Conservation (phyloP, 805 yeast species). For the Wickerhamiella lipophila region DNA sequence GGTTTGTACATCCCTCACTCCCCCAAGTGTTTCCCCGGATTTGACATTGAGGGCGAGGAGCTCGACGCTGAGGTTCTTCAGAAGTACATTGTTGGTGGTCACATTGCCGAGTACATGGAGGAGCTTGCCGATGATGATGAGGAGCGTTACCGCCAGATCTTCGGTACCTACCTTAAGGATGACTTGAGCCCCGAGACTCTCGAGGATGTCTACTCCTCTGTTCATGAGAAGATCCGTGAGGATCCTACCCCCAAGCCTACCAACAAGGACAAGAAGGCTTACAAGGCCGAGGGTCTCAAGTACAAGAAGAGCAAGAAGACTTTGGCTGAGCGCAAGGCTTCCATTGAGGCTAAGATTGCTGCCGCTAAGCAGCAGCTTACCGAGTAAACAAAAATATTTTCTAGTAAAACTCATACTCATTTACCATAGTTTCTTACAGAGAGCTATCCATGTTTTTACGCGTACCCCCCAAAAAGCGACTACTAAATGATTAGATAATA, state of each 20-base stretch:
- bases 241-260: constrained; percentile 88
- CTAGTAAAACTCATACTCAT: background rate
- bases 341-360: constrained; percentile 86
- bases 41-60: constrained; percentile 98
- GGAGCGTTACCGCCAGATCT: constrained; percentile 93
- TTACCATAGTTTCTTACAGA: too few species aligned
- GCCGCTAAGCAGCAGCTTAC: constrained; percentile 33
- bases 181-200: constrained; percentile 93
- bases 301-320: constrained; percentile 81
- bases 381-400: constrained; percentile 8
- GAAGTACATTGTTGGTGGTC: constrained; percentile 99
- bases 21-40: constrained; percentile 99
- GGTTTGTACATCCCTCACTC: constrained; percentile 99
- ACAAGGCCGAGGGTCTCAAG: constrained; percentile 93
- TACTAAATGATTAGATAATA: background rate
- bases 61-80: constrained; percentile 93
- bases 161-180: constrained; percentile 92
- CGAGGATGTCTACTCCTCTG: constrained; percentile 90
- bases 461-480: background rate
- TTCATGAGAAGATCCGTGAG: constrained; percentile 92
- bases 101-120: constrained; percentile 99
- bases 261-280: constrained; percentile 91
- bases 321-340: constrained; percentile 80
- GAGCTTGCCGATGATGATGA: constrained; percentile 99
- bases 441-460: too few species aligned